A percentile compares a stretch with the other conserved stretches of the same genome.
Evolutionary conservation across 352 stramenopile species (phyloP).

Genomic region (Pythium aquatile): DNA sequence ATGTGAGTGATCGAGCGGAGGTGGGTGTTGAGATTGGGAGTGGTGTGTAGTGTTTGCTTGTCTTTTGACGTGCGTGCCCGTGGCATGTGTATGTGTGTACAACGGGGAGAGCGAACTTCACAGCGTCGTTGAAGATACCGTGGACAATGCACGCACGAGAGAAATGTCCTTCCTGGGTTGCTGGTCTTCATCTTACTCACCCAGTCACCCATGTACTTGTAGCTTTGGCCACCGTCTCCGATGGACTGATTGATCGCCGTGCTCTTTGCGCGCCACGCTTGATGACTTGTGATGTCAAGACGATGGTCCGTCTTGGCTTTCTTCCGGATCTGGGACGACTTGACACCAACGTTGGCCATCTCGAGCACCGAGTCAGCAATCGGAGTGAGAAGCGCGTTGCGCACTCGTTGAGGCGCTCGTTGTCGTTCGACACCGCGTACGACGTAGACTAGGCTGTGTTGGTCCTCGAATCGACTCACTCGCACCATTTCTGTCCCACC

Average conservation of each 20-base stretch:
- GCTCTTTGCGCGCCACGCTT: conserved; percentile 14
- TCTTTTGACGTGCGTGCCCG: too few relatives aligned
- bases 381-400: too few relatives aligned
- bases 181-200: background rate
- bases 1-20: too few relatives aligned
- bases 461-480: background rate
- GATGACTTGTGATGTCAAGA: background rate
- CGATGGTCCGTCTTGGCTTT: conserved; percentile 5
- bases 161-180: conserved; percentile 13
- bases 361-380: conserved; percentile 3
- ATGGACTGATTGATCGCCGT: background rate
- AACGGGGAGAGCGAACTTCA: conserved; percentile 7
- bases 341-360: background rate
- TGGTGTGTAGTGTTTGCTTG: too few relatives aligned
- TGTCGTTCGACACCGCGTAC: conserved; percentile 1
- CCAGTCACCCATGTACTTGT: conserved; percentile 13
- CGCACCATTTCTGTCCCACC: too few relatives aligned
- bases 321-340: conserved; percentile 9
- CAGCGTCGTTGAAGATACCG: conserved; percentile 5
- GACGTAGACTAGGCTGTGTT: conserved; percentile 7
- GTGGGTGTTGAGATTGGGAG: too few relatives aligned
- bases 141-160: conserved; percentile 17
- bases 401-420: conserved; percentile 5
- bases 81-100: too few relatives aligned
- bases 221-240: conserved; percentile 2